Conservation (phyloP, 495 filamentous ascomycete genomes). For the Penicillium daleae region DNA sequence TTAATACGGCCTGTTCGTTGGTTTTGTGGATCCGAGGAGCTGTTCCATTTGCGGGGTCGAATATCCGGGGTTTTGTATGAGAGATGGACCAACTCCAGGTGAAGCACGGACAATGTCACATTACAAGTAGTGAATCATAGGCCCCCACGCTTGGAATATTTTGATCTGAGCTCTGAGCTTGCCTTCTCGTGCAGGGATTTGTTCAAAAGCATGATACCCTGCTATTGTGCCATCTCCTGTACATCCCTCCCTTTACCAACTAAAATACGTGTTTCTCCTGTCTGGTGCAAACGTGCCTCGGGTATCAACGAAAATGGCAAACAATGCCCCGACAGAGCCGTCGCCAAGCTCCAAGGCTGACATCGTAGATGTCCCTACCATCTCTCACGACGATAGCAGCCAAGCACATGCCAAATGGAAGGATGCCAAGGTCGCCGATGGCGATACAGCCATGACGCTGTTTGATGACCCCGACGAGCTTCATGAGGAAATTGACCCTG, state of each 20-base stretch:
- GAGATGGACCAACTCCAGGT: background rate
- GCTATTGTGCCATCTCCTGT: background rate
- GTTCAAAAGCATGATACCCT: background rate
- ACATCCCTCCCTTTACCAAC: background rate
- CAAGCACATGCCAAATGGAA: conserved; percentile 34
- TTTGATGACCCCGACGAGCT: conserved; percentile 46
- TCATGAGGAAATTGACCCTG: conserved; percentile 52
- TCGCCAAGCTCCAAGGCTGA: conserved; percentile 28
- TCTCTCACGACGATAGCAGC: conserved; percentile 33
- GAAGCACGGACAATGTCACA: background rate
- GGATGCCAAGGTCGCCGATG: conserved; percentile 35
- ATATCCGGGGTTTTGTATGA: background rate
- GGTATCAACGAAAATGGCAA: conserved; percentile 14
- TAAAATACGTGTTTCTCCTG: background rate
- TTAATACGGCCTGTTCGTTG: background rate
- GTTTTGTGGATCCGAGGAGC: conserved; percentile 3
- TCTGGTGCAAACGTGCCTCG: background rate
- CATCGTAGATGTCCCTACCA: conserved; percentile 27
- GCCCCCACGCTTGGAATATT: background rate
- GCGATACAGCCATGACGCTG: conserved; percentile 50
- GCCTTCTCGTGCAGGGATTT: background rate
- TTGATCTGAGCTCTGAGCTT: background rate
- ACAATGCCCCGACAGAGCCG: conserved; percentile 15
- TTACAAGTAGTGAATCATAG: background rate
- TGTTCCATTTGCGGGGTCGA: conserved; percentile 14